Percentiles rank a stretch among this genome's conserved stretches.
Evolutionary conservation across 192 early-diverging fungal genomes (phyloP).

Genomic region (Coemansia sp.): DNA sequence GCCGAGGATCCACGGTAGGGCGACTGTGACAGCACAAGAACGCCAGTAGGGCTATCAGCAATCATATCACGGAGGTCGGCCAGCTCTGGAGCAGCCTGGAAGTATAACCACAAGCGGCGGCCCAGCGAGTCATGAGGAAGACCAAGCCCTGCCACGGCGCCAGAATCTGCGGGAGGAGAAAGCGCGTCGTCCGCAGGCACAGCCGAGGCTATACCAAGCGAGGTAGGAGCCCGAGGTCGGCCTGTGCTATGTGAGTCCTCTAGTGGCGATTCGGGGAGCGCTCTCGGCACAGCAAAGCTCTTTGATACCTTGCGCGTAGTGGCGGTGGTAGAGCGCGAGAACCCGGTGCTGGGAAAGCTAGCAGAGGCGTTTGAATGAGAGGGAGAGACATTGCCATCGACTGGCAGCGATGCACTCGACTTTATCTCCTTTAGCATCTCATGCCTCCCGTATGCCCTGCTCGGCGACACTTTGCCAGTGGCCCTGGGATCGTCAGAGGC

Average conservation of each 20-base stretch:
- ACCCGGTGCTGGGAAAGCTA: constrained; percentile 49
- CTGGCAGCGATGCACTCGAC: constrained; percentile 12
- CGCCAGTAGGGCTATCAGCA: constrained; percentile 27
- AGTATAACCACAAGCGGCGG: constrained; percentile 40
- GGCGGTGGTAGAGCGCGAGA: constrained; percentile 19
- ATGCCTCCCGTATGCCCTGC: constrained; percentile 24
- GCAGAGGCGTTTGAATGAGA: neutral
- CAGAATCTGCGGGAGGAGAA: neutral
- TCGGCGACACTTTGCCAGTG: constrained; percentile 6
- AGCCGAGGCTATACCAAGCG: neutral
- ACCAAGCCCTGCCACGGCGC: neutral
- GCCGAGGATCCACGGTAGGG: neutral
- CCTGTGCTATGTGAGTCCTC: neutral
- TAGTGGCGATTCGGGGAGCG: neutral
- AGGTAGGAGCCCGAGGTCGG: constrained; percentile 5
- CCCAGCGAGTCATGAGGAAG: constrained; percentile 44
- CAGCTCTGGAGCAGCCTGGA: constrained; percentile 31
- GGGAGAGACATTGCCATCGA: neutral
- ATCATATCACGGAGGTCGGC: constrained; percentile 49
- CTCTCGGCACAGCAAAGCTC: constrained; percentile 6
- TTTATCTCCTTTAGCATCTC: constrained; percentile 36
- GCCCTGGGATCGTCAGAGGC: constrained; percentile 29
- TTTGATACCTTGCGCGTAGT: constrained; percentile 26
- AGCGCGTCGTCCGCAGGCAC: neutral
- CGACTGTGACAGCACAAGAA: constrained; percentile 30